These are phyloP conservation scores for Batkoa obscura DNA, from an alignment of 371 early-diverging fungal genomes.

Conservation along the genomic window DNA sequence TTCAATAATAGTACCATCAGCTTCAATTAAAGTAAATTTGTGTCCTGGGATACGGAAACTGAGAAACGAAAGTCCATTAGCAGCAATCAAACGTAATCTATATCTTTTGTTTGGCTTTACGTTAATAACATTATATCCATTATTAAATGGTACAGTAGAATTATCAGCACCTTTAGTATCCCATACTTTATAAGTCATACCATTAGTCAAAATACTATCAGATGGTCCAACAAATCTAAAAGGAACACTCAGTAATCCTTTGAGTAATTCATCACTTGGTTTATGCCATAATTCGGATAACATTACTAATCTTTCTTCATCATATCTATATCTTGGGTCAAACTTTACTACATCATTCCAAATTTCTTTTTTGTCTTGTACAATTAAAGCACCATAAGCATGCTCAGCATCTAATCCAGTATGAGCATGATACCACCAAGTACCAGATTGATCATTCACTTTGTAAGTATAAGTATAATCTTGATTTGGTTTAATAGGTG, in stretches of 20 bases:
- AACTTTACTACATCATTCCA: conserved; percentile 6
- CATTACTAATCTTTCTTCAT: conserved; percentile 15
- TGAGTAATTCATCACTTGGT: background rate
- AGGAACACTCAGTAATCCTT: background rate
- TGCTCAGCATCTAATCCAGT: background rate
- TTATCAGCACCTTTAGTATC: background rate
- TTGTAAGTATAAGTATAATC: conserved; percentile 15
- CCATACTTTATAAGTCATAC: conserved; percentile 10
- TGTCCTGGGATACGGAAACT: conserved; percentile 18
- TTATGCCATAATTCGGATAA: conserved; percentile 5
- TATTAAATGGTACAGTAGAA: background rate
- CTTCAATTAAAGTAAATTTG: conserved; percentile 17
- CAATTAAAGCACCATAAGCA: conserved; percentile 10
- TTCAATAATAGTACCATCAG: conserved; percentile 16
- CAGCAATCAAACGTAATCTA: background rate
- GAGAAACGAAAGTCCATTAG: background rate
- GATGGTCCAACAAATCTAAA: conserved; percentile 4
- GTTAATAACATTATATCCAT: background rate
- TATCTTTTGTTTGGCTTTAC: background rate
- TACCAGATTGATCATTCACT: conserved; percentile 15
- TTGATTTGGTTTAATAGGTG: conserved; percentile 12
- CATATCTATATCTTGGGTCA: conserved; percentile 8
- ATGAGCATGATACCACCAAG: conserved; percentile 23
- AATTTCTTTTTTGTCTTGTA: conserved; percentile 12
- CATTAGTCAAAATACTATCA: conserved; percentile 18